Base-by-base conservation (phyloP, 2,329 filamentous ascomycete genomes). In the Sphaerulina vaccinii region DNA sequence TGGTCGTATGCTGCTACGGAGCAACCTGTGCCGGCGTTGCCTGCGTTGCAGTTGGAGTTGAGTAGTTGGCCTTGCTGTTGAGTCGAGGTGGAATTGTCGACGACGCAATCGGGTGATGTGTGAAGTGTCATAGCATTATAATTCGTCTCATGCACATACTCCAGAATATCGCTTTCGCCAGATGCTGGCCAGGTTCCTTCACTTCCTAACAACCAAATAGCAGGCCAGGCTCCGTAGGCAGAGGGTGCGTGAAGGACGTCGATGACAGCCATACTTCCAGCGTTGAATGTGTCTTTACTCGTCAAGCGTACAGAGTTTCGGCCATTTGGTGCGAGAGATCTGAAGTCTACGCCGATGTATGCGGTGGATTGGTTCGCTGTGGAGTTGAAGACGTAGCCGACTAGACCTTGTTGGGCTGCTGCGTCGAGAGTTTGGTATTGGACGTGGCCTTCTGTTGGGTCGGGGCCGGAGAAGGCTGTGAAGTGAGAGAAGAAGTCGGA, bases 181-280 rank as follows among this genome's bases (percentile, higher is more conserved):
- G 62, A 61, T 1, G 47, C 49, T 2, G 72, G 72, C 71, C 71
- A 75, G 8, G 55, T 54, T n/a, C 53, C 58, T 7, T 64, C 61
- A 3, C 64, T 51, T 36, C 62, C 55, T n/a, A 68, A 56, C 44
- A 72, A 62, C 71, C 71, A 77, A 45, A 76, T 68, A 1, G 78
- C 77, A 24, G 77, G 76, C 78, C 78, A 81, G 10, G 73, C 72
- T 16, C 78, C 78, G 55, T 73, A 79, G 24, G 73, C 74, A 8
- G 70, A 71, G 1, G 78, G 78, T 67, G 79, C 78, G 55, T 80
- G 78, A 21, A 69, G 69, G 44, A 80, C 69, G 59, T 80, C 77
- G 23, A 73, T 60, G 3, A 79, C 72, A 2, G 77, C 70, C 29
- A 81, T 66, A n/a, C 78, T 65, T 18, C 77, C 77, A 21, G 66